Evolutionary conservation across 1,139 yeast genomes (phyloP).

Genomic region (Geotrichum restrictum): DNA sequence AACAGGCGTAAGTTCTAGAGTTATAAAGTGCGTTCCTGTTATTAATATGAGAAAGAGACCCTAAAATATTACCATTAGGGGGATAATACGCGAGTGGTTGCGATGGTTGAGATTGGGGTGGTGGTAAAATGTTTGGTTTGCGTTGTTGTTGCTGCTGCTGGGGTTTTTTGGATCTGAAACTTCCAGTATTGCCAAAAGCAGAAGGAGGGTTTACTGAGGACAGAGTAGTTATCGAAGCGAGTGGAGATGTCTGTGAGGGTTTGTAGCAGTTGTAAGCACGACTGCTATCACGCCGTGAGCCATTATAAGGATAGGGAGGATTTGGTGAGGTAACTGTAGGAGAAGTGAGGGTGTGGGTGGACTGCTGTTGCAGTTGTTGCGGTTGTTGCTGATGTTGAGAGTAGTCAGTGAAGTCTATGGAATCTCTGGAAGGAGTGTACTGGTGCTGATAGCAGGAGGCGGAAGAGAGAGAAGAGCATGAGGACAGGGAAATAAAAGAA

Average conservation of each 20-base stretch:
- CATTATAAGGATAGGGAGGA: not conserved
- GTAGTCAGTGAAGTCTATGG: not conserved
- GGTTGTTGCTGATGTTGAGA: not conserved
- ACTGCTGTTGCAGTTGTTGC: no score
- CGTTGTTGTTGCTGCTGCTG: not conserved
- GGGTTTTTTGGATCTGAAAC: not conserved
- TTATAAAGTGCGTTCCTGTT: slow-evolving; percentile 7
- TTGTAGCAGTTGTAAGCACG: slow-evolving; percentile 3
- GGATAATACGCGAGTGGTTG: not conserved
- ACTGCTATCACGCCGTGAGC: not conserved
- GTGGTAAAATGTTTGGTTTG: not conserved
- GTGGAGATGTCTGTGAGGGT: not conserved
- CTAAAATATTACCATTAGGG: slow-evolving; percentile 7
- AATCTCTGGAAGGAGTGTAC: not conserved
- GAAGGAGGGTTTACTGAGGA: not conserved
- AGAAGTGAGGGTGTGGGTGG: not conserved
- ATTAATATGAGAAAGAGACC: slow-evolving; percentile 15
- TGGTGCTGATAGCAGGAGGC: not conserved
- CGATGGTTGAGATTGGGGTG: not conserved
- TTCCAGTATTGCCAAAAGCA: no score
- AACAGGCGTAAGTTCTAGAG: not conserved
- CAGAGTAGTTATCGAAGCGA: not conserved
- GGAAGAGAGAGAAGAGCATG: slow-evolving; percentile 1
- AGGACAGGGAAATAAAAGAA: not conserved
- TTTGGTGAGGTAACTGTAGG: not conserved